Evolutionary conservation across 2,329 filamentous ascomycete genomes (phyloP).

Genomic region (Akanthomyces lecanii): DNA sequence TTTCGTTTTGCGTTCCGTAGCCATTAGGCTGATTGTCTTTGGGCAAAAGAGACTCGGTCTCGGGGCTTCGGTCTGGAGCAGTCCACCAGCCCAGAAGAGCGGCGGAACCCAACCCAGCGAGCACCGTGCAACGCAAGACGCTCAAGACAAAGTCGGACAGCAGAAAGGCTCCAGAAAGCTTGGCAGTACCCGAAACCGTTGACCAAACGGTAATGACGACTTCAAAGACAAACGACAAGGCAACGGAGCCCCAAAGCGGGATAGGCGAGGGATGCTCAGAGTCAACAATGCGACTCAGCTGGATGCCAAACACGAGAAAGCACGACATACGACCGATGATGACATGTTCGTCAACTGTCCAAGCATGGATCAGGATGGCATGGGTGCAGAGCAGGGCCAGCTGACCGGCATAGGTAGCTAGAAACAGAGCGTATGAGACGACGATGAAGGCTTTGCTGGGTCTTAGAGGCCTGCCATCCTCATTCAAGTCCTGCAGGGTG

Average conservation of each 20-base stretch:
- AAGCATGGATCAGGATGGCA: slow-evolving; percentile 32
- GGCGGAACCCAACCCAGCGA: not conserved
- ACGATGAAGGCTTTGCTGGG: slow-evolving; percentile 27
- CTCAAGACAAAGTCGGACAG: slow-evolving; percentile 24
- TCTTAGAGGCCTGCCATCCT: slow-evolving; percentile 17
- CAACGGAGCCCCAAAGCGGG: slow-evolving; percentile 60
- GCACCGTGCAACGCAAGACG: slow-evolving; percentile 17
- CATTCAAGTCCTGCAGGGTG: slow-evolving; percentile 45
- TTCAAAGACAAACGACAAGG: slow-evolving; percentile 56
- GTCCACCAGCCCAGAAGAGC: not conserved
- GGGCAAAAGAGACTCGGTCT: slow-evolving; percentile 15
- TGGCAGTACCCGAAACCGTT: not conserved
- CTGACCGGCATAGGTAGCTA: slow-evolving; percentile 47
- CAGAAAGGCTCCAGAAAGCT: slow-evolving; percentile 18
- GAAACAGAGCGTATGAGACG: slow-evolving; percentile 41
- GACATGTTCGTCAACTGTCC: slow-evolving; percentile 43
- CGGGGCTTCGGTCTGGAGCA: not conserved
- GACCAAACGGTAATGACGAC: slow-evolving; percentile 32
- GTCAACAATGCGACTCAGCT: slow-evolving; percentile 52
- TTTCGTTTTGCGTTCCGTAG: slow-evolving; percentile 32
- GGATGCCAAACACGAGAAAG: slow-evolving; percentile 59
- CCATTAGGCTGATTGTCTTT: slow-evolving; percentile 8
- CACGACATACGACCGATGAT: slow-evolving; percentile 58
- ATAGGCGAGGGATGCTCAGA: slow-evolving; percentile 53
- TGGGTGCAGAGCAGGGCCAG: slow-evolving; percentile 37